Base-by-base conservation (phyloP, 1,139 yeast species). In the Geotrichum macrosporum region DNA sequence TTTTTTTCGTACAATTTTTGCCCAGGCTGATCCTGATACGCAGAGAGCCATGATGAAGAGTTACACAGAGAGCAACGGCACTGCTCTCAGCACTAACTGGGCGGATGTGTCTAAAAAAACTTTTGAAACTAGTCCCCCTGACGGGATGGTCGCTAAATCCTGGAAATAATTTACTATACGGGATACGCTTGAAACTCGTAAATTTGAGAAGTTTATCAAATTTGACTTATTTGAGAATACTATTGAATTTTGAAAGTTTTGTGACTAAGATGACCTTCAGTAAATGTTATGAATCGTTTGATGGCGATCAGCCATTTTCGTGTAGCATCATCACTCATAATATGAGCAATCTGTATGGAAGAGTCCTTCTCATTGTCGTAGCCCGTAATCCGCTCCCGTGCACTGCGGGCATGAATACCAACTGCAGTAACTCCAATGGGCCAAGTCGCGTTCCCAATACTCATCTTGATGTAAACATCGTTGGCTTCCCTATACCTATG, bases 11-110 rank as follows among this genome's bases (percentile, higher is more conserved):
- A 74, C 78, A 52, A 64, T 94, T 10, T 94, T 84, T 67, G 75
- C 76, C 34, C 80, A 76, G 55, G 94, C 95, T 0, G 95, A 88
- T 61, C 94, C 84, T 9, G 96, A 92, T 59, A 83, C 95, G 1
- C 74, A 73, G 56, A 74, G 94, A 50, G 99, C 99, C 1, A 94
- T 94, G 97, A 84, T 87, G 94, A 94, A 94, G 68, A 86, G 96
- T 46, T 92, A 78, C 60, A 73, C 79, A n/a, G 96, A 94, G 66
- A 85, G 95, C 57, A 84, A 85, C 55, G 99, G 99, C 16, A 94
- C 98, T 0, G 80, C 94, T 1, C 71, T 94, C 53, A 86, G 95
- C 43, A 94, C 98, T 5, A 84, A 86, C 62, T 94, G 99, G 99
- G 76, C 70, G n/a, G 95, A 87, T 52, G 97, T 95, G 2, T 73